Evolutionary conservation across 1,284 basidiomycete species (phyloP), one percentile per base, ranked within the genome.

Genomic region (Phylloporus sp.): DNA sequence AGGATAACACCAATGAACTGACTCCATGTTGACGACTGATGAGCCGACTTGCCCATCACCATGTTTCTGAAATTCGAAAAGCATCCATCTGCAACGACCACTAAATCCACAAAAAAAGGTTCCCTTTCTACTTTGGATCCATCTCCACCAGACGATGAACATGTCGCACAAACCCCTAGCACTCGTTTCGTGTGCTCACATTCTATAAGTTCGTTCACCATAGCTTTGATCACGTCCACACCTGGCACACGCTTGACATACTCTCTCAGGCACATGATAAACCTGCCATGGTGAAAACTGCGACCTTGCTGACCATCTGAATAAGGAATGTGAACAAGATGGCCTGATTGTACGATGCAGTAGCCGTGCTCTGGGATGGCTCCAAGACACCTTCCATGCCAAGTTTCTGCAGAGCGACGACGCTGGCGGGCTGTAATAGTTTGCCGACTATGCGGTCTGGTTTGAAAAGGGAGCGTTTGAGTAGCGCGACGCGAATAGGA

Each of bases 391-490:
- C 80, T 58, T 88, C 86, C 70, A 99, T 78, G 2, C 95, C 96
- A 24, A 99, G 86, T 60, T 86, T 80, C 65, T 87, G 79, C 55
- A 99, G 81, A 0, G 95, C 90, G 6, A 84, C 82, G 26, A 96
- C 90, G 8, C 98, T 98, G 1, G 93, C 96, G 0, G 98, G 98
- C 74, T 99, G 97, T 26, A 99, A 82, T 2, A 99, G 88, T 78
- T 99, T 97, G 42, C 98, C 97, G 44, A 99, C 97, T 70, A 99
- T 98, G 29, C 97, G 87, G 82, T 98, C 95, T 0, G 98, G 97
- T 76, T 96, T 92, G 1, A 90, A 83, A 18, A 98, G 84, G 46
- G 97, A 97, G 53, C 96, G 87, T 78, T 98, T 95, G 64, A 98
- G 80, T 4, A 97, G 79, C 26, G 90, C 89, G 65, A 96, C 89